Evolutionary conservation across 1,139 yeast genomes (phyloP).

Genomic region (Groenewaldozyma auringiensis): DNA sequence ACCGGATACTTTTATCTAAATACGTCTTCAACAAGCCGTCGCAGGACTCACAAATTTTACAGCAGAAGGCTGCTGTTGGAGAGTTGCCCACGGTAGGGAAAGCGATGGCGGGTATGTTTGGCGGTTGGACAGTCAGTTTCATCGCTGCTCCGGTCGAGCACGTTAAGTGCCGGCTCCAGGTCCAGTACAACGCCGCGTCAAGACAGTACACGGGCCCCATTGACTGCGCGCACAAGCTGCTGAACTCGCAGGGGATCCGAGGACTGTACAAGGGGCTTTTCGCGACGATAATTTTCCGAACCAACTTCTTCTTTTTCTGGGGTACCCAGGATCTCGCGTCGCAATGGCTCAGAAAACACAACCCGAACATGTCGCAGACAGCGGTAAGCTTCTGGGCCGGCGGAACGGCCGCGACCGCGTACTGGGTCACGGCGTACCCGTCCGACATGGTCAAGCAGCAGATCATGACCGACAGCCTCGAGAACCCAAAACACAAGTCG

Average conservation of each 20-base stretch:
- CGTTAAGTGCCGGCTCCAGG: conserved; percentile 80
- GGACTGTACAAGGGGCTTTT: conserved; percentile 74
- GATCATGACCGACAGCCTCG: conserved; percentile 72
- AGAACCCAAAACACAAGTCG: conserved; percentile 57
- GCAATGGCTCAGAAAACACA: conserved; percentile 55
- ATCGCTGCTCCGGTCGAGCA: conserved; percentile 93
- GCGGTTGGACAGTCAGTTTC: conserved; percentile 87
- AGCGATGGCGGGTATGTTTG: conserved; percentile 62
- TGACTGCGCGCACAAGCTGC: conserved; percentile 48
- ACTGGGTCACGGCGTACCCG: conserved; percentile 89
- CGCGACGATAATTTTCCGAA: conserved; percentile 82
- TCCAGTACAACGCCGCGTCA: conserved; percentile 76
- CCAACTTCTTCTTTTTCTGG: conserved; percentile 91
- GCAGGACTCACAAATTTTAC: too few relatives aligned
- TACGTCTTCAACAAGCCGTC: background rate
- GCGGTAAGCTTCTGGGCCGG: conserved; percentile 87
- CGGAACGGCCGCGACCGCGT: conserved; percentile 71
- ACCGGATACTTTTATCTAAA: conserved; percentile 56
- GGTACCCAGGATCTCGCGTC: conserved; percentile 81
- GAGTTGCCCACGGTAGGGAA: conserved; percentile 70
- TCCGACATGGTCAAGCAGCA: conserved; percentile 85
- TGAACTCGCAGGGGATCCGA: conserved; percentile 55
- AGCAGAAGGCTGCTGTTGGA: conserved; percentile 43
- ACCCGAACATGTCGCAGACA: conserved; percentile 52
- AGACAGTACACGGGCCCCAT: conserved; percentile 69